A percentile compares a stretch with the other conserved stretches of the same genome.
Evolutionary conservation across 306 rosid genomes (phyloP).

Genomic region (Trifolium subterraneum): DNA sequence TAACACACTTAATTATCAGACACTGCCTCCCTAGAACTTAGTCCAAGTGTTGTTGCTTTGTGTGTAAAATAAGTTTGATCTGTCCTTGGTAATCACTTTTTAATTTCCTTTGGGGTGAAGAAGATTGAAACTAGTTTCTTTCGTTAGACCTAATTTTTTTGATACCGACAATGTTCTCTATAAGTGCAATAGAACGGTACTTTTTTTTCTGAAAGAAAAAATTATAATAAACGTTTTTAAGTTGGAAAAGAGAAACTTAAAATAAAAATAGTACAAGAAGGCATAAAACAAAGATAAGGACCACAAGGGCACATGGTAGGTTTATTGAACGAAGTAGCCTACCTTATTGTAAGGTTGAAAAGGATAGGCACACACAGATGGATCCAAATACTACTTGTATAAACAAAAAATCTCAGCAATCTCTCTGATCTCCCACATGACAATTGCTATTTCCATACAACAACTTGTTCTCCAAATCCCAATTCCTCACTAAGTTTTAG

Average conservation of each 20-base stretch:
- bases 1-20: too few relatives aligned
- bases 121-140: too few relatives aligned
- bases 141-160: too few relatives aligned
- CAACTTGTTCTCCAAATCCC: background rate
- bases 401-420: slow-evolving; percentile 1
- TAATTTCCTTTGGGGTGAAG: too few relatives aligned
- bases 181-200: too few relatives aligned
- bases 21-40: too few relatives aligned
- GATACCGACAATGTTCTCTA: too few relatives aligned
- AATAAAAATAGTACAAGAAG: background rate
- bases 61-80: too few relatives aligned
- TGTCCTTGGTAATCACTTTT: too few relatives aligned
- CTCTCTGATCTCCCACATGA: background rate
- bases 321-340: background rate
- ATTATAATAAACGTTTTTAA: too few relatives aligned
- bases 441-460: slow-evolving; percentile 10
- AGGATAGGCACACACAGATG: background rate
- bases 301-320: slow-evolving; percentile 27
- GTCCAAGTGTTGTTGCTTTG: too few relatives aligned
- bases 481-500: background rate
- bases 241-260: background rate
- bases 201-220: too few relatives aligned
- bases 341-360: background rate
- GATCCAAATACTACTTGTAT: slow-evolving; percentile 14
- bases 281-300: background rate